Evolutionary conservation across 2,329 filamentous ascomycete species (phyloP), one percentile per base, ranked within the genome.

Genomic region (Aureobasidium sp.): DNA sequence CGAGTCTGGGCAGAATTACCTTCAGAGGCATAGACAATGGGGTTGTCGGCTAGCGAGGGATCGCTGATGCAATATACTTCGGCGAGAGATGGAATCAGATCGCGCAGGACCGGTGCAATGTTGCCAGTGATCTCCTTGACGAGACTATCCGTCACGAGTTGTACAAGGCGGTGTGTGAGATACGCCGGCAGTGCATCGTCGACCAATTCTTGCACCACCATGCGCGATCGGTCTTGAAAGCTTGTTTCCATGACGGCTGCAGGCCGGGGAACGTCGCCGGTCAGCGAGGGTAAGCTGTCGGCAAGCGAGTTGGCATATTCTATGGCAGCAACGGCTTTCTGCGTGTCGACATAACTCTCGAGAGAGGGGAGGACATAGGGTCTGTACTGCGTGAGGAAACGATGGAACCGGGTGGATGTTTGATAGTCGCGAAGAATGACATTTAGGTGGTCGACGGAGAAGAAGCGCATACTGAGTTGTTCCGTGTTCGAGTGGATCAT

Each of bases 61-160:
- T 79, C 77, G 2, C 74, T 73, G 7, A 79, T 68, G 61, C 77
- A 79, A 63, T 78, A 79, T 2, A 78, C 75, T 64, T 79, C 77
- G 34, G 76, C 77, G 37, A 79, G 62, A 39, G 74, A 75, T 1
- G 73, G 72, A 1, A 78, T 73, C 45, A 77, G 64, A 45, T 77
- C 74, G 11, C 69, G 68, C 72, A 76, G 75, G 11, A 76, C 65
- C 2, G 76, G 74, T 45, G 72, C 70, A 56, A 69, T 73, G 53
- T 73, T 73, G 25, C 76, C 75, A 6, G 76, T 77, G 44, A 79
- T 76, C 64, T 78, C 75, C 53, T 76, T 76, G 25, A 75, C 73
- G 49, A 79, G 68, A 20, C 70, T 75, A 57, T 78, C 76, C 5
- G 76, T 77, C 8, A 76, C 75, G 4, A 75, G 59, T 45, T 69